Percentiles rank a stretch among this genome's conserved stretches.
Conservation (phyloP, 345 rosid genomes). For the Passiflora organensis region DNA sequence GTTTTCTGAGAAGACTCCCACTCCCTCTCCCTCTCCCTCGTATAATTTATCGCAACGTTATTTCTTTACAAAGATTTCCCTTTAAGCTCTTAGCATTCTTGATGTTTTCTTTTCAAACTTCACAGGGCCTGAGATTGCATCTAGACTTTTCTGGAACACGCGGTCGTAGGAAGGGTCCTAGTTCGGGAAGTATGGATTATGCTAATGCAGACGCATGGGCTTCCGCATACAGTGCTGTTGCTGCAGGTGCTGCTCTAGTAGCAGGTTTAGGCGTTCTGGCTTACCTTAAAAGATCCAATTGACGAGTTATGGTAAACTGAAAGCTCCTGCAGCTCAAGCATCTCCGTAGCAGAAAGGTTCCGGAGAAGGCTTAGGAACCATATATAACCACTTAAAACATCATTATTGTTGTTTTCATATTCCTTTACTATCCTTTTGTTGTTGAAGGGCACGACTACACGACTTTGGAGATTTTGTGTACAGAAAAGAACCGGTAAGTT, state of each 20-base stretch:
- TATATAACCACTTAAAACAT: too few relatives aligned
- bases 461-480: too few relatives aligned
- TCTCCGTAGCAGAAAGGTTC: slow-evolving; percentile 6
- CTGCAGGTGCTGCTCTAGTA: slow-evolving; percentile 87
- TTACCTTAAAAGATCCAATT: slow-evolving; percentile 57
- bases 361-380: not conserved
- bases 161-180: slow-evolving; percentile 35
- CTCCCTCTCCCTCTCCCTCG: too few relatives aligned
- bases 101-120: slow-evolving; percentile 5
- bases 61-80: not conserved
- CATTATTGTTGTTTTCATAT: too few relatives aligned
- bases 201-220: slow-evolving; percentile 80
- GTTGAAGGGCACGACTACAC: too few relatives aligned
- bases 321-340: not conserved
- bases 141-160: slow-evolving; percentile 59
- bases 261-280: slow-evolving; percentile 88
- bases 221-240: slow-evolving; percentile 75
- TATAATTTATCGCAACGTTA: not conserved
- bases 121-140: slow-evolving; percentile 89
- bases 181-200: slow-evolving; percentile 48
- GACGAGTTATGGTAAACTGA: slow-evolving; percentile 13
- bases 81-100: not conserved
- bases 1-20: not conserved
- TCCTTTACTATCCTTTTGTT: too few relatives aligned
- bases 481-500: too few relatives aligned